Conservation (phyloP, 345 rosid genomes). For the Gynandropsis gynandra region DNA sequence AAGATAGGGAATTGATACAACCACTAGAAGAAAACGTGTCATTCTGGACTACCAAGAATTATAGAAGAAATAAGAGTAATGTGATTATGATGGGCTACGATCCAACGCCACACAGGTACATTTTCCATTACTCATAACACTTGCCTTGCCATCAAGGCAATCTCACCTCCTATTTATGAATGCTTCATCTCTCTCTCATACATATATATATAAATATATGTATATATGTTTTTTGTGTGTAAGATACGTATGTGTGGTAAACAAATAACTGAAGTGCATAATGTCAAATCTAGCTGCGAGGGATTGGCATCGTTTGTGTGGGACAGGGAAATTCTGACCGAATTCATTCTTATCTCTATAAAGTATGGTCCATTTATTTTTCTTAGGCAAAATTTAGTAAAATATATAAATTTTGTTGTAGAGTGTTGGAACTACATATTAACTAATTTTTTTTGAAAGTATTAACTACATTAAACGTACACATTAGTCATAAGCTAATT, state of each 20-base stretch:
- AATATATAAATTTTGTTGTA: too few relatives aligned
- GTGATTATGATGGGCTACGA: neutral
- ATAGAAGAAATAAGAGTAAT: neutral
- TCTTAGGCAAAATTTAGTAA: too few relatives aligned
- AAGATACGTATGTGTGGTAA: conserved; percentile 8
- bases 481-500: too few relatives aligned
- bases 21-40: neutral
- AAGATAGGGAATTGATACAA: too few relatives aligned
- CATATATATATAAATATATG: neutral
- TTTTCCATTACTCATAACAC: neutral
- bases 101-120: neutral
- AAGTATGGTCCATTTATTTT: conserved; percentile 15
- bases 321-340: conserved; percentile 16
- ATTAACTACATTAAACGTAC: too few relatives aligned
- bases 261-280: neutral
- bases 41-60: neutral
- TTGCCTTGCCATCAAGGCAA: conserved; percentile 5
- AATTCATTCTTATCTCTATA: conserved; percentile 14
- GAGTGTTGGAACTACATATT: too few relatives aligned
- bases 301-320: conserved; percentile 8
- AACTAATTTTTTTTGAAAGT: neutral
- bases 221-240: conserved; percentile 18
- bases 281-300: too few relatives aligned
- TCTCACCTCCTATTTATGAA: neutral
- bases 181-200: neutral